phyloP scores from a whole-genome alignment of 768 basidiomycete species.

The Pulveroboletus sp. region DNA sequence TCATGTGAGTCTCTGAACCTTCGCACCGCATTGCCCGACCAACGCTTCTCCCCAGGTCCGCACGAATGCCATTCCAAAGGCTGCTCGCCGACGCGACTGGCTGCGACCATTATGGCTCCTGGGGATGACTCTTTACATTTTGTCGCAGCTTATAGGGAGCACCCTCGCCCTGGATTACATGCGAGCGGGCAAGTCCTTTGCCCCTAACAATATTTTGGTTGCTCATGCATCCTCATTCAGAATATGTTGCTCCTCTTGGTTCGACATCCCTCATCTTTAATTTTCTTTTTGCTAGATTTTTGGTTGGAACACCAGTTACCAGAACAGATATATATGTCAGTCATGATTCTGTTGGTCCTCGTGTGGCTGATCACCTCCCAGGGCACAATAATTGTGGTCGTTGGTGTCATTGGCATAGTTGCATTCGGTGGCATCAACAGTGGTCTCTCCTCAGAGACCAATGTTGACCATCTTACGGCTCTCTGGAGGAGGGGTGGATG shows the following conservation, averaged over 20 bases:
- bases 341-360: slow-evolving; percentile 2
- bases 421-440: slow-evolving; percentile 82
- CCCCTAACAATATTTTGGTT: neutral
- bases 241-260: slow-evolving; percentile 95
- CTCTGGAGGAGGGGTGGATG: slow-evolving; percentile 87
- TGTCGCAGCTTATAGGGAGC: slow-evolving; percentile 84
- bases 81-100: slow-evolving; percentile 70
- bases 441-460: slow-evolving; percentile 68
- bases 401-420: slow-evolving; percentile 85
- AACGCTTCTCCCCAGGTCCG: slow-evolving; percentile 45
- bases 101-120: slow-evolving; percentile 84
- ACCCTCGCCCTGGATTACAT: slow-evolving; percentile 85
- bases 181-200: slow-evolving; percentile 57
- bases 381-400: slow-evolving; percentile 79
- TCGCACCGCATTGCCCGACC: neutral
- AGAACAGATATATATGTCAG: slow-evolving; percentile 76
- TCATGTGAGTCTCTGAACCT: slow-evolving; percentile 51
- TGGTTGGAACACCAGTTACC: slow-evolving; percentile 83
- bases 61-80: slow-evolving; percentile 71
- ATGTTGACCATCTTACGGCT: slow-evolving; percentile 68
- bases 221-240: slow-evolving; percentile 34
- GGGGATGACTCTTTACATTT: slow-evolving; percentile 90
- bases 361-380: slow-evolving; percentile 25
- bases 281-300: slow-evolving; percentile 87
- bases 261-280: slow-evolving; percentile 94